These are phyloP conservation scores for Irineochytrium annulatum DNA, from an alignment of 192 early-diverging fungal species.

Conservation along the genomic window DNA sequence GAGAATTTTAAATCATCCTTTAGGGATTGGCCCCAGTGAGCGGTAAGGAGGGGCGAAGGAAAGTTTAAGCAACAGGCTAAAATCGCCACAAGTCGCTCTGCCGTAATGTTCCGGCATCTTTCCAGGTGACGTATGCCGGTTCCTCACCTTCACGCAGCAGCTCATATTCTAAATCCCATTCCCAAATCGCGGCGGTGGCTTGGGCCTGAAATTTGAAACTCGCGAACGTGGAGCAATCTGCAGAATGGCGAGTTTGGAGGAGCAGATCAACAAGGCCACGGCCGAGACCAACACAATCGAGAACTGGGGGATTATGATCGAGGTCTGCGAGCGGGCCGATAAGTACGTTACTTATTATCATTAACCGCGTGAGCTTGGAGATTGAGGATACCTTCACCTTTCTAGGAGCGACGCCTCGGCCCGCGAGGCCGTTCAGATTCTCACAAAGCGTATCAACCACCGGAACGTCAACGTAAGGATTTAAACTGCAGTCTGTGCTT, in stretches of 20 bases:
- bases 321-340: conserved; percentile 50
- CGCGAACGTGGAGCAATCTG: too few relatives aligned
- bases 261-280: conserved; percentile 63
- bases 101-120: too few relatives aligned
- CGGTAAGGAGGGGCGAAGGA: too few relatives aligned
- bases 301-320: conserved; percentile 69
- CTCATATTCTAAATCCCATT: too few relatives aligned
- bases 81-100: too few relatives aligned
- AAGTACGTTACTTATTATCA: conserved; percentile 8
- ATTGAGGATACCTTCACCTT: background rate
- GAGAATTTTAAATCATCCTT: background rate
- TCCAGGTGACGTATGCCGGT: too few relatives aligned
- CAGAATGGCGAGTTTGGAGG: background rate
- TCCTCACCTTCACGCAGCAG: too few relatives aligned
- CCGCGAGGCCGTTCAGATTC: conserved; percentile 30
- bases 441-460: conserved; percentile 35
- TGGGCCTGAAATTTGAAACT: too few relatives aligned
- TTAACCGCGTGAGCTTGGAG: conserved; percentile 11
- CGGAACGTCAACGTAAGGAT: conserved; percentile 77
- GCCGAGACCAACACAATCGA: conserved; percentile 88
- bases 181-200: too few relatives aligned
- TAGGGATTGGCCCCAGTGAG: too few relatives aligned
- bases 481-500: conserved; percentile 49
- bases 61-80: too few relatives aligned
- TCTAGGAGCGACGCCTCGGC: conserved; percentile 15